A percentile compares a stretch with the other conserved stretches of the same genome.
Conservation (phyloP, 208 protist genomes). For the Blechomonas ayalai region DNA sequence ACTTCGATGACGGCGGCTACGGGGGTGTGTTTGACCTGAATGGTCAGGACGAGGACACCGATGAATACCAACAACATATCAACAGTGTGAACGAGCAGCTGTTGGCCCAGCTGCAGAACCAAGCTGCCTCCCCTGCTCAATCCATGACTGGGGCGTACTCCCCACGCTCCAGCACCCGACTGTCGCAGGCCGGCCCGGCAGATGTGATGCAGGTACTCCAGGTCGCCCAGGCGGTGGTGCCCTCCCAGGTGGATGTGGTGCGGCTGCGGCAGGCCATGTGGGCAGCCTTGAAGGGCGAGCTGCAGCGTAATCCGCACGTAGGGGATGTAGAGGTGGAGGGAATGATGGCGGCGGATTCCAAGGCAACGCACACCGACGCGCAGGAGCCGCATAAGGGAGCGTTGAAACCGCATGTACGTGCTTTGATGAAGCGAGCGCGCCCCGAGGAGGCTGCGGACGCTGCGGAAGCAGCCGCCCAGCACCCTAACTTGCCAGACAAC, state of each 20-base stretch:
- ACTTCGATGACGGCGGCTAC: conserved; percentile 24
- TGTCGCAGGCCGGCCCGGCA: conserved; percentile 14
- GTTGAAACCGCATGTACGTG: no score
- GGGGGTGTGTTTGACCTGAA: no score
- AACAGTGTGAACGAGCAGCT: conserved; percentile 20
- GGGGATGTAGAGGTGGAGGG: conserved; percentile 2
- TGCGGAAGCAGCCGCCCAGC: no score
- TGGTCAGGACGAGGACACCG: conserved; percentile 32
- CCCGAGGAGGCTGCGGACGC: no score
- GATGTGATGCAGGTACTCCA: conserved; percentile 43
- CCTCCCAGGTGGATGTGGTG: conserved; percentile 82
- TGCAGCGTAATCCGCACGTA: conserved; percentile 16
- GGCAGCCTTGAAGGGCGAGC: conserved; percentile 34
- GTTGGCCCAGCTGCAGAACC: conserved; percentile 31
- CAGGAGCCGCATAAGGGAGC: no score
- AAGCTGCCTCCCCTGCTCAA: conserved; percentile 5
- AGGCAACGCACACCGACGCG: no score
- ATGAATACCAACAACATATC: conserved; percentile 28
- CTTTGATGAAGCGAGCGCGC: no score
- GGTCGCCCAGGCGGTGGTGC: conserved; percentile 51
- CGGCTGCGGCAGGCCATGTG: conserved; percentile 76
- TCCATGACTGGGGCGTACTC: neutral
- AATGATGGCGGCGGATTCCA: neutral
- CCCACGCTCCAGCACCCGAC: neutral
- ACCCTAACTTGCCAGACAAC: no score